Conservation (phyloP, 805 yeast species). For the Debaryomyces maramus region DNA sequence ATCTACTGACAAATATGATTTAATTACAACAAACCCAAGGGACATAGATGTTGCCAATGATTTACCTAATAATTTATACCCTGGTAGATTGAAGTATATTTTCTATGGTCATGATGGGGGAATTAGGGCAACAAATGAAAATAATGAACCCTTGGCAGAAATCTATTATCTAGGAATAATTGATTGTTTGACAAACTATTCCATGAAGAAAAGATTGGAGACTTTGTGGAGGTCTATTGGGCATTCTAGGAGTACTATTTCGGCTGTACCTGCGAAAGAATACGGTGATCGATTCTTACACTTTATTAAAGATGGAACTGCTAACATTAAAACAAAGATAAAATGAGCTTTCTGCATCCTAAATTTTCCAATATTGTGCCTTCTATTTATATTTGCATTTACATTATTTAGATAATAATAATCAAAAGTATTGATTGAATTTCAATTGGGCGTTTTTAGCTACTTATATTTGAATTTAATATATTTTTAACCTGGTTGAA, state of each 20-base stretch:
- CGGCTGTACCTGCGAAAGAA: conserved; percentile 88
- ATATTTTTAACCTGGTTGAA: too few relatives aligned
- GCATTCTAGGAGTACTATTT: conserved; percentile 67
- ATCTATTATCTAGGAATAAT: conserved; percentile 91
- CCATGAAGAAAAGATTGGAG: conserved; percentile 72
- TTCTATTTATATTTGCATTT: too few relatives aligned
- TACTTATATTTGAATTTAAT: too few relatives aligned
- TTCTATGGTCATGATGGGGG: conserved; percentile 88
- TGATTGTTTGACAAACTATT: conserved; percentile 86
- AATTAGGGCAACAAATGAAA: conserved; percentile 65
- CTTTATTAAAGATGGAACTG: conserved; percentile 52
- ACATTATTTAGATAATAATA: too few relatives aligned
- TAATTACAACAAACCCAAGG: conserved; percentile 49
- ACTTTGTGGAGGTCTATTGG: conserved; percentile 79
- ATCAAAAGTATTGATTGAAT: too few relatives aligned
- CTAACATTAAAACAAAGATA: conserved; percentile 12
- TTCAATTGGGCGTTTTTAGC: too few relatives aligned
- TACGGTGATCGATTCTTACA: conserved; percentile 83
- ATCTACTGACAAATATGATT: conserved; percentile 35
- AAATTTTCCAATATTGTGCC: too few relatives aligned
- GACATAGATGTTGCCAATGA: conserved; percentile 41
- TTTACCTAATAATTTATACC: conserved; percentile 44
- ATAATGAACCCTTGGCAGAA: conserved; percentile 59
- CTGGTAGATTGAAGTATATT: conserved; percentile 50
- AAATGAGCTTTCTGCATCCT: not conserved